These are phyloP conservation scores for Ganoderma sinense DNA, from an alignment of 1,284 basidiomycete species.

Conservation along the genomic window DNA sequence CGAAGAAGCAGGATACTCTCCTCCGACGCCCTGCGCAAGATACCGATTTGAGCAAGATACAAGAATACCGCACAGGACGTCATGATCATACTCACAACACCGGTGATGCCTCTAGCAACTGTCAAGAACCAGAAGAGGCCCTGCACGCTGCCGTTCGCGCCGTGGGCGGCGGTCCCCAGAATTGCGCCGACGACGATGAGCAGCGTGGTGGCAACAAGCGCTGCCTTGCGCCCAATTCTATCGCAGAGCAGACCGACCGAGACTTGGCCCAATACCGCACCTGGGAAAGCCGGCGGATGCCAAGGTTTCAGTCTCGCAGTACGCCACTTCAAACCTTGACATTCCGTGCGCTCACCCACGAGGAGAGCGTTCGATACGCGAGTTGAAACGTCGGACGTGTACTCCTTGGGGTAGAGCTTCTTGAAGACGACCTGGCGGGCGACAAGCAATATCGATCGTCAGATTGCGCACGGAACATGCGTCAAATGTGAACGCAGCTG, in stretches of 20 bases:
- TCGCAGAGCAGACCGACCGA: constrained; percentile 76
- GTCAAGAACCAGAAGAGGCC: constrained; percentile 85
- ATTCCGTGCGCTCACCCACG: constrained; percentile 55
- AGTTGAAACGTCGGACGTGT: constrained; percentile 70
- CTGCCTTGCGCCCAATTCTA: constrained; percentile 74
- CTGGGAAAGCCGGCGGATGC: constrained; percentile 39
- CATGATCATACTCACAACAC: constrained; percentile 61
- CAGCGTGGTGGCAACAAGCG: constrained; percentile 73
- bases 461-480: neutral
- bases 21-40: constrained; percentile 65
- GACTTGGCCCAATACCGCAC: constrained; percentile 74
- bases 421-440: constrained; percentile 63
- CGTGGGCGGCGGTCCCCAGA: constrained; percentile 76
- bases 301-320: constrained; percentile 18
- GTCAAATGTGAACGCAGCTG: constrained; percentile 20
- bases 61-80: constrained; percentile 1
- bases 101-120: constrained; percentile 74
- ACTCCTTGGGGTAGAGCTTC: constrained; percentile 63
- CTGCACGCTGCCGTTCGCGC: constrained; percentile 59
- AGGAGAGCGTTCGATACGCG: constrained; percentile 79
- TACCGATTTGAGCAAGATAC: neutral
- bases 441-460: constrained; percentile 2
- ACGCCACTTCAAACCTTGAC: constrained; percentile 13
- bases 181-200: constrained; percentile 78
- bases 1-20: constrained; percentile 81